Evolutionary conservation across 1,284 basidiomycete species (phyloP).

Genomic region (Marasmius tenuissimus): DNA sequence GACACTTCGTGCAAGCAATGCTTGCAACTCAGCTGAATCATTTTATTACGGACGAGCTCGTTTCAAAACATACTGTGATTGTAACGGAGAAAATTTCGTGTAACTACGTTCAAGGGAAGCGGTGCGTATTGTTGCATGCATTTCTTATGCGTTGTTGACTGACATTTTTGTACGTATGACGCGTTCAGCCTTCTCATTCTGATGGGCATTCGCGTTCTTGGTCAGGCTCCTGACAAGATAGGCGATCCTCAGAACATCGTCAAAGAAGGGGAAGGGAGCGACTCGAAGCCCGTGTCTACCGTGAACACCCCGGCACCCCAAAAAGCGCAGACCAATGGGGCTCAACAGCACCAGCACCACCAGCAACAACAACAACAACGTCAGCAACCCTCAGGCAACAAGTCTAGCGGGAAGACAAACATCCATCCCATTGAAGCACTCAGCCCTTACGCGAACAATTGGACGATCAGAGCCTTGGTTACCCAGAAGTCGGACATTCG

Average conservation of each 20-base stretch:
- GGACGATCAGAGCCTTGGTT: conserved; percentile 97
- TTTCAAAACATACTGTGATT: conserved; percentile 76
- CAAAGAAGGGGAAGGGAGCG: not conserved
- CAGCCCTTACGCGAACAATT: conserved; percentile 97
- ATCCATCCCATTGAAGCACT: conserved; percentile 90
- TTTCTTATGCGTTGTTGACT: not conserved
- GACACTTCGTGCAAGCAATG: conserved; percentile 89
- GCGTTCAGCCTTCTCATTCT: conserved; percentile 79
- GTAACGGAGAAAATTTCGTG: conserved; percentile 79
- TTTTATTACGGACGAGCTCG: conserved; percentile 67
- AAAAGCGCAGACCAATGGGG: not conserved
- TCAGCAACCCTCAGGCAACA: conserved; percentile 9
- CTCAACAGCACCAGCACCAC: too few species aligned
- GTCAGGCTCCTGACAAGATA: conserved; percentile 14
- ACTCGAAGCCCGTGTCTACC: conserved; percentile 4
- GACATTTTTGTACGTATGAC: conserved; percentile 9
- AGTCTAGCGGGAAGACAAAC: conserved; percentile 26
- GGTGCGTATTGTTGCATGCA: conserved; percentile 47
- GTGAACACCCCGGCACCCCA: conserved; percentile 17
- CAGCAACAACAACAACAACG: conserved; percentile 21
- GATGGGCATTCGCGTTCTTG: conserved; percentile 67
- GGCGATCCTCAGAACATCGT: conserved; percentile 11
- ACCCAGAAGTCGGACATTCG: conserved; percentile 89
- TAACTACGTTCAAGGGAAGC: conserved; percentile 83
- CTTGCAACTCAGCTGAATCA: conserved; percentile 89